Conservation (phyloP, 2,329 filamentous ascomycete species). For the Penicillium sp. region DNA sequence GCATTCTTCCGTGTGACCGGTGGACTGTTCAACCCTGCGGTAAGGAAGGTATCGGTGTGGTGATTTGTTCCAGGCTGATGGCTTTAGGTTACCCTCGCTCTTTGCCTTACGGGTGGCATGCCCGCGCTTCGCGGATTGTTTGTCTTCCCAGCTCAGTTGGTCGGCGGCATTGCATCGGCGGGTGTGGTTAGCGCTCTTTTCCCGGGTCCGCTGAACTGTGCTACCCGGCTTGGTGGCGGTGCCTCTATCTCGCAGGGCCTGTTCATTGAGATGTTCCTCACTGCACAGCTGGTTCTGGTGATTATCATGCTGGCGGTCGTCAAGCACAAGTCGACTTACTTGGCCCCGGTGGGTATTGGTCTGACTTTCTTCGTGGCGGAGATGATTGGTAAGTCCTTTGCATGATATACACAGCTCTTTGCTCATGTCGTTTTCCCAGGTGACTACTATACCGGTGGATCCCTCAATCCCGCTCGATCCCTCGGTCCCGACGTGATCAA, state of each 20-base stretch:
- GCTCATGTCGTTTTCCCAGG: conserved; percentile 25
- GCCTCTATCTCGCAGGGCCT: conserved; percentile 58
- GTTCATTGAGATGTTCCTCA: conserved; percentile 68
- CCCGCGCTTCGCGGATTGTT: conserved; percentile 53
- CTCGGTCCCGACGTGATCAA: conserved; percentile 50
- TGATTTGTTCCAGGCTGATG: not conserved
- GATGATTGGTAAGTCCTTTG: conserved; percentile 42
- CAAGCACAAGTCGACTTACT: conserved; percentile 70
- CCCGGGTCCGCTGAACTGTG: conserved; percentile 57
- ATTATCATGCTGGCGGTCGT: conserved; percentile 71
- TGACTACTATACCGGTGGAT: conserved; percentile 50
- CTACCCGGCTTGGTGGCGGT: conserved; percentile 56
- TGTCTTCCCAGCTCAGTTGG: conserved; percentile 58
- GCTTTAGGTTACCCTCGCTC: conserved; percentile 55
- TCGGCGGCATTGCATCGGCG: conserved; percentile 60
- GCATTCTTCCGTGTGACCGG: conserved; percentile 55
- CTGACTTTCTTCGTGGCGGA: conserved; percentile 66
- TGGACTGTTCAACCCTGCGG: conserved; percentile 53
- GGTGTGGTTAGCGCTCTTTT: conserved; percentile 59
- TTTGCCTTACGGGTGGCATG: conserved; percentile 60
- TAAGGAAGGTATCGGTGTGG: conserved; percentile 22
- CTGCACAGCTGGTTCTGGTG: conserved; percentile 62
- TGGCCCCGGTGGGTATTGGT: conserved; percentile 72
- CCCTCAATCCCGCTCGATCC: conserved; percentile 50
- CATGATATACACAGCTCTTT: not conserved